These are phyloP conservation scores for Coemansia sp. DNA, from an alignment of 192 early-diverging fungal genomes.

Conservation along the genomic window DNA sequence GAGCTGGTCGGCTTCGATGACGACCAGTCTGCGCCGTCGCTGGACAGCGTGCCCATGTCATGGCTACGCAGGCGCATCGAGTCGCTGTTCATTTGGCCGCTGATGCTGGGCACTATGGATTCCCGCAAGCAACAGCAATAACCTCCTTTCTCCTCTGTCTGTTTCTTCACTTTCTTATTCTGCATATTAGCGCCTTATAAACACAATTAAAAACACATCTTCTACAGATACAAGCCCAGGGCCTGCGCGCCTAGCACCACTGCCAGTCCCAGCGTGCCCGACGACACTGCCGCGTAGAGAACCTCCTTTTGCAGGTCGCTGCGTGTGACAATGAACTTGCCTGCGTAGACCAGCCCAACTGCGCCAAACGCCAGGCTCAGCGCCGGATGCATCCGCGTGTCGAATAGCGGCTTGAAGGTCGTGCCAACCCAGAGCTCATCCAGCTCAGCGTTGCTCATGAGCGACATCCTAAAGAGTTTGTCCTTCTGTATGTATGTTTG, in stretches of 20 bases:
- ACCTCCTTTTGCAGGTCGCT: conserved; percentile 22
- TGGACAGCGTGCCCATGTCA: conserved; percentile 31
- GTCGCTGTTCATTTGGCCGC: conserved; percentile 50
- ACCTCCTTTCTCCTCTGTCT: neutral
- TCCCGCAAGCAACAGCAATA: conserved; percentile 13
- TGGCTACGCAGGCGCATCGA: conserved; percentile 52
- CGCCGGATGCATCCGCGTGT: conserved; percentile 25
- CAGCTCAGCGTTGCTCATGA: conserved; percentile 4
- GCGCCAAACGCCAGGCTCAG: conserved; percentile 31
- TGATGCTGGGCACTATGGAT: conserved; percentile 52
- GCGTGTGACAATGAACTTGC: conserved; percentile 38
- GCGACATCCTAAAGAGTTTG: conserved; percentile 12
- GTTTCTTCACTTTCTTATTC: neutral
- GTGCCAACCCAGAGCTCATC: conserved; percentile 37
- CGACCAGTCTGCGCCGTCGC: conserved; percentile 21
- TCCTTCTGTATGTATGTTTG: too few species aligned
- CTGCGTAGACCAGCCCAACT: conserved; percentile 37
- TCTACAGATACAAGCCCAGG: conserved; percentile 38
- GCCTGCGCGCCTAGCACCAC: conserved; percentile 35
- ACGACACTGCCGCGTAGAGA: conserved; percentile 34
- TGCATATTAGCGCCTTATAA: neutral
- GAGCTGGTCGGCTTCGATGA: conserved; percentile 45
- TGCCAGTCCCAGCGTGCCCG: conserved; percentile 43
- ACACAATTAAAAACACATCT: neutral
- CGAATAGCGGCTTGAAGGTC: conserved; percentile 35